A percentile compares a stretch with the other conserved stretches of the same genome.
Evolutionary conservation across 805 yeast genomes (phyloP).

Genomic region (Ogataea nonfermentans): DNA sequence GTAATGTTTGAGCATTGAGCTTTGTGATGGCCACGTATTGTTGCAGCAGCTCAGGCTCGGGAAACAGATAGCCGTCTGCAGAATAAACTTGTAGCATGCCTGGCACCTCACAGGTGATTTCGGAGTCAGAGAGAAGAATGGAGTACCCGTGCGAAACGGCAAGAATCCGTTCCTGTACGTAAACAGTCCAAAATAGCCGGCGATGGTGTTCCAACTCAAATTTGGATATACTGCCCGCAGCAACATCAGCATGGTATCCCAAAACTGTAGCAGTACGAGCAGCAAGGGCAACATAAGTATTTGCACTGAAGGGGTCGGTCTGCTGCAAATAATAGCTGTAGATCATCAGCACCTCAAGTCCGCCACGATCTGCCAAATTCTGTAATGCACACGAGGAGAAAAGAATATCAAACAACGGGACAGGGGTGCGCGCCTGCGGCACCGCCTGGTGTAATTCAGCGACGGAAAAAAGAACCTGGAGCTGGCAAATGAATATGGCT

Average conservation of each 20-base stretch:
- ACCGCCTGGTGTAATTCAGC: constrained; percentile 66
- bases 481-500: constrained; percentile 69
- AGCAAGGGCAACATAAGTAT: constrained; percentile 67
- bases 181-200: constrained; percentile 28
- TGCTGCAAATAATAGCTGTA: constrained; percentile 70
- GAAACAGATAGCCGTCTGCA: constrained; percentile 58
- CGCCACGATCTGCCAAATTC: constrained; percentile 65
- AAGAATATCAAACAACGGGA: constrained; percentile 62
- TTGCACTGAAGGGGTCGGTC: constrained; percentile 68
- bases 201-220: constrained; percentile 44
- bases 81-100: constrained; percentile 54
- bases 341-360: constrained; percentile 61
- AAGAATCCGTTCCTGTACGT: constrained; percentile 49
- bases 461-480: constrained; percentile 60
- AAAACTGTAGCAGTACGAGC: constrained; percentile 58
- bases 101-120: constrained; percentile 68
- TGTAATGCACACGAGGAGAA: constrained; percentile 70
- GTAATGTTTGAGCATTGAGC: constrained; percentile 63
- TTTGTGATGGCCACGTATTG: constrained; percentile 69
- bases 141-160: constrained; percentile 74
- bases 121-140: constrained; percentile 64
- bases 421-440: constrained; percentile 37
- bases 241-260: constrained; percentile 75
- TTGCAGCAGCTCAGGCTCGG: constrained; percentile 64
- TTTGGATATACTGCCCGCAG: constrained; percentile 45